Conservation (phyloP, 2,329 filamentous ascomycete genomes). For the Alternaria atra region DNA sequence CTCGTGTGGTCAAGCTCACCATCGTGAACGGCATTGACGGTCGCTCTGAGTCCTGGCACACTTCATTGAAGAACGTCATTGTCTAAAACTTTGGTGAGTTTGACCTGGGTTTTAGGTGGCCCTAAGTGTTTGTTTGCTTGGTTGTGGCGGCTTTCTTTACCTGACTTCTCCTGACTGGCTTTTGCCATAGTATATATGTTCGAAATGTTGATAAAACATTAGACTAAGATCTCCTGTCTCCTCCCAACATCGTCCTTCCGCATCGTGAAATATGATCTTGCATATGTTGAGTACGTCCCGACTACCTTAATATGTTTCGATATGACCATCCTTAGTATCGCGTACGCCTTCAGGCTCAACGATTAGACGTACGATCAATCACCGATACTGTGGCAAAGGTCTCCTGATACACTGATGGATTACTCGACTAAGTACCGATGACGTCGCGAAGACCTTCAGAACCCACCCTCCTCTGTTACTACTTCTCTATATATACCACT, state of each 20-base stretch:
- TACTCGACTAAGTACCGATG: not conserved
- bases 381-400: not conserved
- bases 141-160: not conserved
- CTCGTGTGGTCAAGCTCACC: conserved; percentile 11
- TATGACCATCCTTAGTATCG: not conserved
- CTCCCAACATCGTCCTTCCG: not conserved
- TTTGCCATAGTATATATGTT: not conserved
- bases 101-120: too few relatives aligned
- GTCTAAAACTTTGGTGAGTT: not conserved
- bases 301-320: not conserved
- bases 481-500: not conserved
- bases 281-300: not conserved
- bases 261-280: not conserved
- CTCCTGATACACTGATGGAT: not conserved
- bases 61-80: not conserved
- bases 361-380: not conserved
- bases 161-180: not conserved
- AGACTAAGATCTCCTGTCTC: not conserved
- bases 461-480: too few relatives aligned
- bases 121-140: not conserved
- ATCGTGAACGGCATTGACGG: not conserved
- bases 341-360: not conserved
- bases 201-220: not conserved
- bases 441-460: not conserved
- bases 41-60: not conserved